Base-by-base conservation (phyloP, 352 stramenopile species). In the Globisporangium nagaii region DNA sequence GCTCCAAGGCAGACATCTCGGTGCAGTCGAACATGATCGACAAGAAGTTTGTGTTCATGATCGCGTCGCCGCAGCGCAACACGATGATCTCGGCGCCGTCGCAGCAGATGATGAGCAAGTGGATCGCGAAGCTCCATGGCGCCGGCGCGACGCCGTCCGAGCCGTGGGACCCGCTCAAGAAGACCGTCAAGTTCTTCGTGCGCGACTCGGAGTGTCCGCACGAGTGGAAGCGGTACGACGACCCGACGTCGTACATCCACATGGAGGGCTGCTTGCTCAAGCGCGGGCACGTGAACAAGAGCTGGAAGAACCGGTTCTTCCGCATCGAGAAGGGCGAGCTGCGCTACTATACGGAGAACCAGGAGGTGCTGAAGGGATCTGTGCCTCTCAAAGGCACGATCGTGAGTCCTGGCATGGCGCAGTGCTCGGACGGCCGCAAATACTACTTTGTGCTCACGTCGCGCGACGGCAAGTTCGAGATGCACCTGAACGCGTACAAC, bases 241-340 rank as follows among this genome's bases (percentile, higher is more conserved):
- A 95, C 56, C 81, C 85, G 4, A 90, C 79, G 20, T 90, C 79
- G 24, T 88, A 93, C 58, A 91, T 91, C 47, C 75, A 88, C 66
- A 95, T 93, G 78, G 85, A 93, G 70, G 85, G 85, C 7, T 89
- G 71, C 43, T 47, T 95, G 50, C 60, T 87, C 17, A 95, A 95
- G 56, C 79, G 85, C 19, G 85, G 85, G 0, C 84, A 94, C 40
- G 61, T 93, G 2, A 88, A 90, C 59, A 95, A 91, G 60, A 95
- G 79, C 62, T 95, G 85, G 85, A 90, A 90, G 66, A 93, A 91
- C 50, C 79, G 85, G 10, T 95, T 90, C 56, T 95, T 95, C 59
- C 81, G 81, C 35, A 87, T 95, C 56, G 83, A 95, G 64, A 75
- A 79, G 42, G 79, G 80, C 7, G 69, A 93, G 31, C 56, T 95